phyloP scores from a whole-genome alignment of 2,329 filamentous ascomycete genomes.

The Paecilomyces formosus region DNA sequence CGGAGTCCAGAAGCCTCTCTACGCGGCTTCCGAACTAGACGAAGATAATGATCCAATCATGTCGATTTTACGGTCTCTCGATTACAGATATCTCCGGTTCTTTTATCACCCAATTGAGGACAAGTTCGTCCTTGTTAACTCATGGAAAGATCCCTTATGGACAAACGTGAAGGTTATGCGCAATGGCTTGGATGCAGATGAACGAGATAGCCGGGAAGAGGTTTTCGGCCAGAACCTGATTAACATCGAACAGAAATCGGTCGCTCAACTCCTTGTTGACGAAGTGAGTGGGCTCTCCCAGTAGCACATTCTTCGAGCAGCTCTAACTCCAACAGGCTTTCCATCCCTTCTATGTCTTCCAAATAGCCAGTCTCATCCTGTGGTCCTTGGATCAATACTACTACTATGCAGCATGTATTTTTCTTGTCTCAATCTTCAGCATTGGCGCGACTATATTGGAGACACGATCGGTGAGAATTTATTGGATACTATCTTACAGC shows the following conservation, averaged over 20 bases:
- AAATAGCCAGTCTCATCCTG: conserved; percentile 84
- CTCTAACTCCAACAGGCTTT: conserved; percentile 52
- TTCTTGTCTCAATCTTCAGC: conserved; percentile 86
- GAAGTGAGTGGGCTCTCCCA: conserved; percentile 51
- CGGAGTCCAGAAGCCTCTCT: conserved; percentile 46
- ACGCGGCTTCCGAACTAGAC: conserved; percentile 58
- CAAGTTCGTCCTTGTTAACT: conserved; percentile 76
- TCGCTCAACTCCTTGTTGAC: conserved; percentile 75
- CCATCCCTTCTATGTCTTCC: conserved; percentile 97
- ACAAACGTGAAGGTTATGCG: conserved; percentile 67
- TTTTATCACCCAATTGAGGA: conserved; percentile 85
- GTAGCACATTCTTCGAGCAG: background rate
- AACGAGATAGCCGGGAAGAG: conserved; percentile 71
- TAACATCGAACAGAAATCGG: conserved; percentile 84
- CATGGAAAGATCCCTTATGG: conserved; percentile 94
- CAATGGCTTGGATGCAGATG: conserved; percentile 76
- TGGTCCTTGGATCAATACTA: conserved; percentile 98
- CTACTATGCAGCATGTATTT: conserved; percentile 94
- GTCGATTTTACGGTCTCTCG: conserved; percentile 65
- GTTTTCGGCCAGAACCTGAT: conserved; percentile 90
- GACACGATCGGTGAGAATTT: conserved; percentile 62
- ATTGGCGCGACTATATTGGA: conserved; percentile 85
- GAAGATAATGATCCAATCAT: conserved; percentile 71
- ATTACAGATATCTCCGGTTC: conserved; percentile 92
- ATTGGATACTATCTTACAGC: background rate